Conservation (phyloP, 2,329 filamentous ascomycete species). For the Clarireedia monteithiana region DNA sequence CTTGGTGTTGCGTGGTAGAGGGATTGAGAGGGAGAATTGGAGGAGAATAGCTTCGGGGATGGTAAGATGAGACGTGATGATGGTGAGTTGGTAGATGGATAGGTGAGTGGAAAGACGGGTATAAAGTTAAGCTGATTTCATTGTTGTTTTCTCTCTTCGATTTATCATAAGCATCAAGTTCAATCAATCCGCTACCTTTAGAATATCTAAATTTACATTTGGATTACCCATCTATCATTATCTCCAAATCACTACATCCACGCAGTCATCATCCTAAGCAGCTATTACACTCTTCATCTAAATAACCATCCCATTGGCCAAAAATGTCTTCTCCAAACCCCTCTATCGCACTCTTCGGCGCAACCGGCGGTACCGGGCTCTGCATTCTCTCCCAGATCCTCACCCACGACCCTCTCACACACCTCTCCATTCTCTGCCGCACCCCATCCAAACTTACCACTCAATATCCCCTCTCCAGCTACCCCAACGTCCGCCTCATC, state of each 20-base stretch:
- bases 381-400: neutral
- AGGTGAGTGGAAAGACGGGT: neutral
- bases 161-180: neutral
- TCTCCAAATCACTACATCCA: neutral
- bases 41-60: no score
- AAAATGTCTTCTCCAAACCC: neutral
- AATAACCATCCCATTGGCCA: no score
- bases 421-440: neutral
- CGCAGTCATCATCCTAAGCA: no score
- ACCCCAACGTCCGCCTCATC: neutral
- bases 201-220: neutral
- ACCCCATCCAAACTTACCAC: neutral
- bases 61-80: no score
- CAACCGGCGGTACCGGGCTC: constrained; percentile 2
- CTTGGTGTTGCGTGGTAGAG: no score
- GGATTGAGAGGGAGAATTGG: no score
- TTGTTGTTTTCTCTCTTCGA: neutral
- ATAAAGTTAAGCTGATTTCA: neutral
- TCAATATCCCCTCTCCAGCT: neutral
- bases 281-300: no score
- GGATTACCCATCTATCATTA: neutral
- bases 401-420: neutral
- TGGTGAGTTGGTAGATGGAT: neutral
- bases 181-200: neutral
- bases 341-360: constrained; percentile 3